Base-by-base conservation (phyloP, 805 yeast genomes). In the Kuraishia capsulata region DNA sequence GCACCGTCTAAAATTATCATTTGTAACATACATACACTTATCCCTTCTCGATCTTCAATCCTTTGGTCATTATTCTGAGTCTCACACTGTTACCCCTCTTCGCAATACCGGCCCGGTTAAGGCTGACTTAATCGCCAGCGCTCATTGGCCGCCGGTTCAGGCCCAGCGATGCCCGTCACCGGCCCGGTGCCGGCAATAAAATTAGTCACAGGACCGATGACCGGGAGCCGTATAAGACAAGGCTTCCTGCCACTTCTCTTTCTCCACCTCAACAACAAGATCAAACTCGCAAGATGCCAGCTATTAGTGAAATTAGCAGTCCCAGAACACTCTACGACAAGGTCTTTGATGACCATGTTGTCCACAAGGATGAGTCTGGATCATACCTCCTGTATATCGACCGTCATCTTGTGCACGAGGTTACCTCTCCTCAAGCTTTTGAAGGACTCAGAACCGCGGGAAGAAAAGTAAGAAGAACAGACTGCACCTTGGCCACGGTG, bases 351-450 rank as follows among this genome's bases (percentile, higher is more conserved):
- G 97, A 84, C 72, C 97, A 92, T 58, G 67, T 90, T 42, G 98
- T 92, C 48, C 89, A 88, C 64, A 70, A 77, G 55, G 95, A 87
- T 50, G 90, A 85, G 39, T 76, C 86, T 26, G 95, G 94, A 20
- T 88, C 96, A 17, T 81, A 74, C 56, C 70, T 92, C 45, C 64
- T 92, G 44, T 92, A 86, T 63, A 90, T 92, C 43, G 99, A 92
- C 65, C 85, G 98, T 65, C 98, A 92, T 62, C 71, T 92, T 49
- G 96, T 92, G 37, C 98, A 92, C 62, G 98, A 92, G 66, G 99
- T 92, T 38, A 92, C 99, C 2, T 90, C 97, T 21, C 98, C 99
- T 26, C 98, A 92, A 64, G 98, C 98, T 9, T 92, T 92, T 56
- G 98, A 92, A 66, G 98, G 98, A 37, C 73, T 92, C 52, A 74